Percentiles rank a stretch among this genome's conserved stretches.
These are phyloP conservation scores for Podaxis sp. DNA, from an alignment of 768 basidiomycete genomes.

Conservation along the genomic window DNA sequence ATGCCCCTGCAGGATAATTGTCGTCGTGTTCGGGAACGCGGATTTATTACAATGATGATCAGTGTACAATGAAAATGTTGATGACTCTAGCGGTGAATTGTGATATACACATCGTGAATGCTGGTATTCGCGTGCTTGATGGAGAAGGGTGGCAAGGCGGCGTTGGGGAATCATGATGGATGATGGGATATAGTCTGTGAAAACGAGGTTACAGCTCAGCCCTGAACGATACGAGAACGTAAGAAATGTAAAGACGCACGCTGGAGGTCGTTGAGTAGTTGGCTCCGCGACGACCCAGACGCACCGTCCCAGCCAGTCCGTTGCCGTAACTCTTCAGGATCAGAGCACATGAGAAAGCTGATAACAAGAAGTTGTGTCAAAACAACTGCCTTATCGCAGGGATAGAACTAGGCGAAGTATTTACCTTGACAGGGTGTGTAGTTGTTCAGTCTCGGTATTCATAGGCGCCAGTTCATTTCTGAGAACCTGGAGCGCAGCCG, in stretches of 20 bases:
- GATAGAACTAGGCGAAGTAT: neutral
- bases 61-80: slow-evolving; percentile 75
- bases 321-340: slow-evolving; percentile 75
- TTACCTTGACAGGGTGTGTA: slow-evolving; percentile 88
- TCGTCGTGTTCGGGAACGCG: slow-evolving; percentile 82
- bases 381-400: slow-evolving; percentile 11
- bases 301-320: slow-evolving; percentile 90
- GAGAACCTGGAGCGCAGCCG: slow-evolving; percentile 78
- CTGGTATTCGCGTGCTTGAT: slow-evolving; percentile 82
- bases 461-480: slow-evolving; percentile 86
- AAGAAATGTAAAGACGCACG: slow-evolving; percentile 39
- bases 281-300: slow-evolving; percentile 68
- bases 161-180: slow-evolving; percentile 90
- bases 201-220: slow-evolving; percentile 9
- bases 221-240: neutral
- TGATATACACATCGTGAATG: slow-evolving; percentile 83
- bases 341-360: slow-evolving; percentile 91
- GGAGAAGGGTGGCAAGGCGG: slow-evolving; percentile 78
- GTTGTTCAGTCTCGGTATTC: slow-evolving; percentile 70
- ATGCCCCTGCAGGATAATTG: slow-evolving; percentile 81
- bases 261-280: slow-evolving; percentile 76
- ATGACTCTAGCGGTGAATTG: slow-evolving; percentile 54
- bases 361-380: slow-evolving; percentile 15
- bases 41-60: slow-evolving; percentile 83
- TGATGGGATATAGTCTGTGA: slow-evolving; percentile 80